Evolutionary conservation across 164 flowering plant genomes (phyloP), one percentile per base, ranked within the genome.

Genomic region (Sextonia rubra): DNA sequence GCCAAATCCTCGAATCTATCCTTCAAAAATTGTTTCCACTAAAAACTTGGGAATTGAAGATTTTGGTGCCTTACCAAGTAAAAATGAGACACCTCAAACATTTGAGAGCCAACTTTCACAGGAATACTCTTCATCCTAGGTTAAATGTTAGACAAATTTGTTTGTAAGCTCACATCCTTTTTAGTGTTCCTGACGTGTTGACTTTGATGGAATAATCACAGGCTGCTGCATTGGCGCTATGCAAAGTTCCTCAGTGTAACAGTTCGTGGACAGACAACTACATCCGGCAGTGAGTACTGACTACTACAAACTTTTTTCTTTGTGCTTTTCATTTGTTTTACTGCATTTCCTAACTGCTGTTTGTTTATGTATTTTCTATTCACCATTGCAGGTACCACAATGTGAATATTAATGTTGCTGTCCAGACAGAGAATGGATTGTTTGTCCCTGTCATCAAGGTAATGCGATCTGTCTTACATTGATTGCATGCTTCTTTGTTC

Each of bases 191-290:
- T 25, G 25, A 15, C 17, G 18, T 7, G 2, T 30, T 62, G 62
- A 67, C 69, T 67, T 71, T 72, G 27, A n/a, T 69, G 64, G 12
- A 66, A 58, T 48, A 56, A 30, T 63, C 47, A 27, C 87, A 92
- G 98, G 99, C 97, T 84, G 90, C 91, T 75, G 98, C 99, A 71
- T 85, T 93, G 86, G 99, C 98, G 66, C 92, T 93, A 71, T 83
- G 85, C 49, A 93, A 89, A 80, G 99, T 95, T 80, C 98, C 99
- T 78, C 91, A 85, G 73, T 91, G 97, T 80, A 95, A 95, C 75
- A 91, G 98, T 77, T 93, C 98, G n/a, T 96, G 98, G 99, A 88
- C 91, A 30, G 82, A 93, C 69, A 89, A 91, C 20, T 92, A 85
- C 75, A 93, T 96, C 72, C 89, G 97, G 64, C 98, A 93, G 98